phyloP scores from a whole-genome alignment of 345 rosid genomes.

The Abelmoschus esculentus region DNA sequence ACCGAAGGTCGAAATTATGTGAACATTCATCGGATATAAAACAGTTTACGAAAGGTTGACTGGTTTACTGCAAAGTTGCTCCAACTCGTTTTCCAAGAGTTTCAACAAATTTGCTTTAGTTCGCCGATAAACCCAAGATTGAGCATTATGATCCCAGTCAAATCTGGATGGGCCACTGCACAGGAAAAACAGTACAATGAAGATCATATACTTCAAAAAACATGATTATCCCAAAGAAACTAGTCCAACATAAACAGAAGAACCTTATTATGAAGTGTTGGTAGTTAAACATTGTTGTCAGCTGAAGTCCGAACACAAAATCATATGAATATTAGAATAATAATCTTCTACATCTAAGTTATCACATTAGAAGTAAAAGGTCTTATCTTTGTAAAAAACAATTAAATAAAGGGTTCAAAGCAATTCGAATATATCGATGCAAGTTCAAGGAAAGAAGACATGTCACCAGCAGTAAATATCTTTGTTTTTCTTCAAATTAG shows the following conservation, averaged over 20 bases:
- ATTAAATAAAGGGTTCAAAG: neutral
- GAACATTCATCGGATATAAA: neutral
- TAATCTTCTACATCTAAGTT: neutral
- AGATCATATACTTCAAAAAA: neutral
- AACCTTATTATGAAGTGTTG: neutral
- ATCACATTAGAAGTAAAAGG: neutral
- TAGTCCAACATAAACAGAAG: neutral
- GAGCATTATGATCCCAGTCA: conserved; percentile 70
- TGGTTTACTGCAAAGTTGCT: conserved; percentile 61
- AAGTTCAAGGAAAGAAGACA: neutral
- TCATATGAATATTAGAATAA: neutral
- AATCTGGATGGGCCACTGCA: conserved; percentile 84
- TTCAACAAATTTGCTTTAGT: conserved; percentile 51
- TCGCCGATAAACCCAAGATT: conserved; percentile 72
- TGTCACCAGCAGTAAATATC: neutral
- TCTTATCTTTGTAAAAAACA: neutral
- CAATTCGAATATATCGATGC: neutral
- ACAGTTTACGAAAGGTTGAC: conserved; percentile 41
- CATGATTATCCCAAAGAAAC: neutral
- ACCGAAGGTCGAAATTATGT: neutral
- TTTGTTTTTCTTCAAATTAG: neutral
- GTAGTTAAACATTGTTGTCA: neutral
- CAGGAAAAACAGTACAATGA: neutral
- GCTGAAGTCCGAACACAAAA: neutral
- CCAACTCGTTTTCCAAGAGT: conserved; percentile 64